Base-by-base conservation (phyloP, 805 yeast species). In the Candida suzukii region DNA sequence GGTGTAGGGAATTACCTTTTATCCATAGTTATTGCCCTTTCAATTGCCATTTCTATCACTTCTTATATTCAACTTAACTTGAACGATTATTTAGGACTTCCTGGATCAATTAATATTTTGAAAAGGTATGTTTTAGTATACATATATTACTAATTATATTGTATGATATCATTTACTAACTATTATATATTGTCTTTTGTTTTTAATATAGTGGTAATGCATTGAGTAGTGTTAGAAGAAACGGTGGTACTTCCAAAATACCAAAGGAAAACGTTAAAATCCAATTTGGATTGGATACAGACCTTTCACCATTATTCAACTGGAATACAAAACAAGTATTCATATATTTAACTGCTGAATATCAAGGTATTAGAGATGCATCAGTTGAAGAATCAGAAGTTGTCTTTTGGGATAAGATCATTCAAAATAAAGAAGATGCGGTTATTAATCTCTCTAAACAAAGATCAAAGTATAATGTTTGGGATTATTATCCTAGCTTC, bases 281-380 rank as follows among this genome's bases (percentile, higher is more conserved):
- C 31, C 64, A 65, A 12, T 88, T 93, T 54, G 95, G 87, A 57
- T 64, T 93, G 37, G 77, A 76, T 6, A 68, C 76, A 1, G 96
- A 91, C 61, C 68, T 91, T 46, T 58, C 85, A 2, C 80, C 87
- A 2, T 70, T 93, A 40, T 90, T 90, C 73, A 88, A 84, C 61
- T 91, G 97, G 96, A 93, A 91, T 64, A 93, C 99, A 12, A 91
- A 91, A 58, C 98, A 91, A 62, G 79, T 91, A n/a, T 91, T 93
- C 54, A 85, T 83, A 5, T 93, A 91, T 54, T 68, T 93, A 47
- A 85, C 95, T 3, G 95, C 95, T 2, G 91, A 87, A 55, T 90
- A 90, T 53, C 67, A 69, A 16, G 78, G 78, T 12, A 54, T 39
- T 51, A 62, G 43, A 44, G 47, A 32, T 46, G 48, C 46, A 20